Conservation (phyloP, 352 stramenopile species). For the Aphanomyces euteiches region DNA sequence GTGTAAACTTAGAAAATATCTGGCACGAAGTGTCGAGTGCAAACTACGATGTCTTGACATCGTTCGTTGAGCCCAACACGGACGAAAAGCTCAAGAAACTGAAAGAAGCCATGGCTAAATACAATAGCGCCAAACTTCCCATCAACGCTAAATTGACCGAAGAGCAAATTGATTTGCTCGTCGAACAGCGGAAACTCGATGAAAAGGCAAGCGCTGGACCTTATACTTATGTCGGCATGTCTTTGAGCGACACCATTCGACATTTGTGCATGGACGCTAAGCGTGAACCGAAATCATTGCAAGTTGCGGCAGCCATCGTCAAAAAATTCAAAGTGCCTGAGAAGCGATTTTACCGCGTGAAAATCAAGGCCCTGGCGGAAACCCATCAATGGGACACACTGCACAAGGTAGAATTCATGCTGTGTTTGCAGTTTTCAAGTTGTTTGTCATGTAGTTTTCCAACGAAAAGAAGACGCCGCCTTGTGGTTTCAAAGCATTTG, state of each 20-base stretch:
- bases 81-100: slow-evolving; percentile 63
- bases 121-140: slow-evolving; percentile 63
- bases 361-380: slow-evolving; percentile 84
- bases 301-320: slow-evolving; percentile 56
- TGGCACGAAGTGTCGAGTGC: slow-evolving; percentile 63
- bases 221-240: slow-evolving; percentile 73
- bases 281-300: slow-evolving; percentile 76
- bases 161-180: slow-evolving; percentile 83
- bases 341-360: slow-evolving; percentile 88
- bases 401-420: slow-evolving; percentile 43
- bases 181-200: slow-evolving; percentile 80
- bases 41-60: slow-evolving; percentile 69
- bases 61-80: slow-evolving; percentile 56
- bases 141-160: slow-evolving; percentile 66
- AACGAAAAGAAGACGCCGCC: slow-evolving; percentile 81
- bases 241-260: slow-evolving; percentile 84
- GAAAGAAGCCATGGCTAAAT: slow-evolving; percentile 63
- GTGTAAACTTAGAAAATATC: slow-evolving; percentile 34
- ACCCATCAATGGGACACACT: slow-evolving; percentile 84
- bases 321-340: slow-evolving; percentile 90
- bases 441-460: slow-evolving; percentile 44
- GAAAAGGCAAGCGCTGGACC: slow-evolving; percentile 80
- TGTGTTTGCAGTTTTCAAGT: neutral
- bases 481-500: slow-evolving; percentile 82
- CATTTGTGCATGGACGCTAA: slow-evolving; percentile 70